These are phyloP conservation scores for Amanita jacksonii DNA, from an alignment of 768 basidiomycete species.

Conservation along the genomic window DNA sequence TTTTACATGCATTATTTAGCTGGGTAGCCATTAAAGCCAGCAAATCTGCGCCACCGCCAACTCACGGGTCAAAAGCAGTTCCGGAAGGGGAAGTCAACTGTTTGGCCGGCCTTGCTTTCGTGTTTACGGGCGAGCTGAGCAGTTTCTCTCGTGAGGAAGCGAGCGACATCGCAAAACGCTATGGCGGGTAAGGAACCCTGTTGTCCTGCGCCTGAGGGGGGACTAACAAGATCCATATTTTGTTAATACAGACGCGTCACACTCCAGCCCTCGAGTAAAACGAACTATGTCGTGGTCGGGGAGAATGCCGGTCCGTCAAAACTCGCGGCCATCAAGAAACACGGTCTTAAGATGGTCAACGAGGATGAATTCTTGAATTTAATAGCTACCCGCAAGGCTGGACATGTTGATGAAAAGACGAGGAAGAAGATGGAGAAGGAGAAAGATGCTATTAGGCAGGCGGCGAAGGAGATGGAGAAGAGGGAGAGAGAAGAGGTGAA, in stretches of 20 bases:
- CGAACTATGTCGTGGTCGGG: slow-evolving; percentile 83
- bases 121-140: slow-evolving; percentile 90
- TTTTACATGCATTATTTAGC: neutral
- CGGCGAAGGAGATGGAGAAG: slow-evolving; percentile 71
- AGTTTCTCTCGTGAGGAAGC: slow-evolving; percentile 87
- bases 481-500: slow-evolving; percentile 50
- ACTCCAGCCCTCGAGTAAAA: slow-evolving; percentile 80
- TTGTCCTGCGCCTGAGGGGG: too few species aligned
- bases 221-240: too few species aligned
- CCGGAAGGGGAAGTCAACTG: slow-evolving; percentile 68
- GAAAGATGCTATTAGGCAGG: slow-evolving; percentile 58
- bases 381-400: slow-evolving; percentile 62
- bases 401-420: slow-evolving; percentile 66
- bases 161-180: slow-evolving; percentile 81
- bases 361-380: slow-evolving; percentile 86
- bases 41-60: slow-evolving; percentile 49
- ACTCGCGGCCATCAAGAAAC: slow-evolving; percentile 77
- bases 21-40: slow-evolving; percentile 42
- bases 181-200: slow-evolving; percentile 61
- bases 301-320: slow-evolving; percentile 84
- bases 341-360: slow-evolving; percentile 60
- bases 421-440: slow-evolving; percentile 78
- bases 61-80: slow-evolving; percentile 59
- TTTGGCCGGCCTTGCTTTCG: slow-evolving; percentile 79
- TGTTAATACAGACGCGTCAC: slow-evolving; percentile 76